Evolutionary conservation across 257 asterid species (phyloP).

Genomic region (Ajuga chamaepitys): DNA sequence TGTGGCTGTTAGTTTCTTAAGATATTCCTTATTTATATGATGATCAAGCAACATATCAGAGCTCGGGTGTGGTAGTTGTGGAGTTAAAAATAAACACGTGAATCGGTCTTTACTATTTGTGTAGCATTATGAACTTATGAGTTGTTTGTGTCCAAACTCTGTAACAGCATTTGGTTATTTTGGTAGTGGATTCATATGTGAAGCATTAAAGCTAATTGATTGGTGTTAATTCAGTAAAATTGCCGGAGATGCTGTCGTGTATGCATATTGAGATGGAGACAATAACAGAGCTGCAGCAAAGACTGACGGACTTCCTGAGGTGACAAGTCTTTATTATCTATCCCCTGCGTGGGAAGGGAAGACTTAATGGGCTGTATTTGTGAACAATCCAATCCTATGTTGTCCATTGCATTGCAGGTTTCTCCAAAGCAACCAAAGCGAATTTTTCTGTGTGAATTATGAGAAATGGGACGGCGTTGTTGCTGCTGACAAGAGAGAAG

Average conservation of each 20-base stretch:
- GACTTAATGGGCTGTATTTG: neutral
- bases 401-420: constrained; percentile 29
- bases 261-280: constrained; percentile 41
- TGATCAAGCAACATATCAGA: too few relatives aligned
- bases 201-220: neutral
- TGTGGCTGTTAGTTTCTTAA: neutral
- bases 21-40: neutral
- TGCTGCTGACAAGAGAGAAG: constrained; percentile 17
- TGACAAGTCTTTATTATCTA: constrained; percentile 11
- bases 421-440: constrained; percentile 42
- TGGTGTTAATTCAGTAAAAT: constrained; percentile 43
- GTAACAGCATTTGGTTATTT: neutral
- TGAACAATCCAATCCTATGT: neutral
- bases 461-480: constrained; percentile 16
- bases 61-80: too few relatives aligned
- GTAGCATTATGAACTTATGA: too few relatives aligned
- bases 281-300: constrained; percentile 37
- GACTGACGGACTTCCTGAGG: constrained; percentile 54
- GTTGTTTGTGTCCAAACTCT: neutral
- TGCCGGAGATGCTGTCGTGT: constrained; percentile 50
- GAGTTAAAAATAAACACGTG: too few relatives aligned
- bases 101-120: too few relatives aligned
- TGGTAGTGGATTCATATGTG: neutral
- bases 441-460: constrained; percentile 27
- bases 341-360: neutral